Evolutionary conservation across 768 basidiomycete genomes (phyloP).

Genomic region (Pisolithus orientalis): DNA sequence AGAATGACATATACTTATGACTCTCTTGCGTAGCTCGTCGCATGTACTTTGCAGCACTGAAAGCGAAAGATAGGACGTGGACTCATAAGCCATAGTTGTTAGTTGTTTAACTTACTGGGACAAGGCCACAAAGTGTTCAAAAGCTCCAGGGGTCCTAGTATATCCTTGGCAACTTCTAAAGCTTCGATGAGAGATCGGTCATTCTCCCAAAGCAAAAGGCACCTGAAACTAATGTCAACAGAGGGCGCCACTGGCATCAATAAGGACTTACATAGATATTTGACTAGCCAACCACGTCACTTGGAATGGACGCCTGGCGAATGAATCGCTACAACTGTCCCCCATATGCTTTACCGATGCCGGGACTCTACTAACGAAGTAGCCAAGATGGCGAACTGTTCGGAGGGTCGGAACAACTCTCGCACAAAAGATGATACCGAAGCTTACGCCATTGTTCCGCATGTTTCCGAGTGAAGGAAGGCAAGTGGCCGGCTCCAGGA

Average conservation of each 20-base stretch:
- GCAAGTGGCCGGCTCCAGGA: constrained; percentile 38
- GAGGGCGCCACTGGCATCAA: neutral
- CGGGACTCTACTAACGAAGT: constrained; percentile 57
- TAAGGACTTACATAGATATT: constrained; percentile 46
- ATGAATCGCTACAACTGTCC: constrained; percentile 45
- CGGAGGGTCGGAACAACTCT: constrained; percentile 2
- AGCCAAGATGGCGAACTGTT: constrained; percentile 62
- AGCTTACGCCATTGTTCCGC: constrained; percentile 76
- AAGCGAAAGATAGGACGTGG: neutral
- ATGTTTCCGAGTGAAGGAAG: constrained; percentile 63
- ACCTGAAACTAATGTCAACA: constrained; percentile 32
- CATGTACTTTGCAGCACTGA: constrained; percentile 44
- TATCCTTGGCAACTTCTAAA: constrained; percentile 58
- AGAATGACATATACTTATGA: constrained; percentile 42
- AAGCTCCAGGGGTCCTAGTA: constrained; percentile 58
- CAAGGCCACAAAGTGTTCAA: constrained; percentile 69
- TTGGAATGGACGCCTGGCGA: constrained; percentile 65
- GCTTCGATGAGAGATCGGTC: constrained; percentile 54
- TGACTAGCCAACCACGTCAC: constrained; percentile 69
- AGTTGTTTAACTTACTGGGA: constrained; percentile 28
- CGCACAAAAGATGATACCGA: neutral
- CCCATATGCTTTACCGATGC: constrained; percentile 46
- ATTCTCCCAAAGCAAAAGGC: constrained; percentile 59
- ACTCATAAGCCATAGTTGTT: neutral
- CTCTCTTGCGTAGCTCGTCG: constrained; percentile 42